Base-by-base conservation (phyloP, 805 yeast species). In the Metschnikowia kunwiensis region DNA sequence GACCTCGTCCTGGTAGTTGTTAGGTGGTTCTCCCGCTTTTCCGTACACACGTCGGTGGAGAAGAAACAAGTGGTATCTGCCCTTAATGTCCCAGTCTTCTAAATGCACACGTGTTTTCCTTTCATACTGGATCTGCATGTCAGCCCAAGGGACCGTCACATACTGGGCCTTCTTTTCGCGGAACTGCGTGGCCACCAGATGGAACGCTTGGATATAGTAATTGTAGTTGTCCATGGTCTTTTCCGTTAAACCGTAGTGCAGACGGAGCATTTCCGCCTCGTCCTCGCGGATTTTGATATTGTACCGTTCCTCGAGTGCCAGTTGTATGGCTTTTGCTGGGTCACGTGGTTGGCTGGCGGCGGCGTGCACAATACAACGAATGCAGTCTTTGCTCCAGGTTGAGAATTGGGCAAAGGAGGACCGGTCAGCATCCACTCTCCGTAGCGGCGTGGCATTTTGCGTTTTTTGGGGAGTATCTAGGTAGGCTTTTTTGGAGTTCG, bases 41-140 rank as follows among this genome's bases (percentile, higher is more conserved):
- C 52, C 52, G 20, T 42, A 48, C 12, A 39, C 40, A 9, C 37
- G 32, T 5, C 42, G 39, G 24, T 48, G 52, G 29, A 46, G 50
- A 23, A 37, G 31, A 26, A 32, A 38, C 13, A 48, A 34, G 13
- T 29, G 25, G 24, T 40, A 48, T 16, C 52, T 39, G 27, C 42
- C 49, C 32, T 34, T 43, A 22, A 41, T 20, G 26, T 48, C 52
- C 49, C 49, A 44, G 16, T 48, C 52, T n/a, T 27, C 30, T 7
- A 48, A 34, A 13, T 25, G 13, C 24, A 34, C 10, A 2, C 35
- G 32, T 6, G 41, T 30, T 10, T 32, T 33, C 7, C 49, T 34
- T 16, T 36, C 30, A 19, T 39, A 42, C 16, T 40, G 40, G 15
- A 26, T 25, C 5, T 44, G 42, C 18, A 48, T 24, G 12, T 44